Conservation (phyloP, 352 stramenopile genomes). For the Globisporangium parvum region DNA sequence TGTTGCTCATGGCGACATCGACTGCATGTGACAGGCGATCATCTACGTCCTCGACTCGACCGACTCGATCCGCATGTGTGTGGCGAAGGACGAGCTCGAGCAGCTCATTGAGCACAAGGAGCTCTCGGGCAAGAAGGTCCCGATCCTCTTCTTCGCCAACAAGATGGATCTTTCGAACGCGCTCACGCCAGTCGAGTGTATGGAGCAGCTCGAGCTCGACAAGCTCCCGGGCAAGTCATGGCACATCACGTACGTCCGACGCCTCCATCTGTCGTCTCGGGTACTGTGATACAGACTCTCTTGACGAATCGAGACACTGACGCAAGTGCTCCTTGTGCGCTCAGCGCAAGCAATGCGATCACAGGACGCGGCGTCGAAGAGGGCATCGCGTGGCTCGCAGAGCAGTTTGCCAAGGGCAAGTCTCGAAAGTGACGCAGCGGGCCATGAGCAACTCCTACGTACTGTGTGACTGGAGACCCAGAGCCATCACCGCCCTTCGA, state of each 20-base stretch:
- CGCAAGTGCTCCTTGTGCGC: no score
- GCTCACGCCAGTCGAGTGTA: slow-evolving; percentile 74
- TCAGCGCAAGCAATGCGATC: slow-evolving; percentile 76
- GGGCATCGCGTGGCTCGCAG: slow-evolving; percentile 75
- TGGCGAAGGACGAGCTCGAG: slow-evolving; percentile 85
- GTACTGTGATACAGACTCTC: no score
- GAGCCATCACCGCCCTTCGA: no score
- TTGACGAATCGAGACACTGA: neutral
- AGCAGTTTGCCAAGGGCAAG: slow-evolving; percentile 64
- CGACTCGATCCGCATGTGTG: slow-evolving; percentile 80
- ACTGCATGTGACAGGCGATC: slow-evolving; percentile 39
- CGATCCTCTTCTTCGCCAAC: slow-evolving; percentile 85
- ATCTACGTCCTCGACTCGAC: slow-evolving; percentile 90
- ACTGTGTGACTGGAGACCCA: no score
- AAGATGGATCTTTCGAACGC: slow-evolving; percentile 80
- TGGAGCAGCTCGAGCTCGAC: slow-evolving; percentile 73
- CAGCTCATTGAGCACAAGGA: slow-evolving; percentile 81
- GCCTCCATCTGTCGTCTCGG: neutral
- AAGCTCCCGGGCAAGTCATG: slow-evolving; percentile 75
- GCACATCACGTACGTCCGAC: slow-evolving; percentile 69
- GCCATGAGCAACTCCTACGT: no score
- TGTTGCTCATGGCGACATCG: no score
- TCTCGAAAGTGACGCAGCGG: slow-evolving; percentile 32
- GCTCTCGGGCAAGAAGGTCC: slow-evolving; percentile 59
- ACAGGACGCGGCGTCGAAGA: slow-evolving; percentile 75